These are phyloP conservation scores for Ottelia alismoides DNA, from an alignment of 106 monocot species.

Conservation along the genomic window DNA sequence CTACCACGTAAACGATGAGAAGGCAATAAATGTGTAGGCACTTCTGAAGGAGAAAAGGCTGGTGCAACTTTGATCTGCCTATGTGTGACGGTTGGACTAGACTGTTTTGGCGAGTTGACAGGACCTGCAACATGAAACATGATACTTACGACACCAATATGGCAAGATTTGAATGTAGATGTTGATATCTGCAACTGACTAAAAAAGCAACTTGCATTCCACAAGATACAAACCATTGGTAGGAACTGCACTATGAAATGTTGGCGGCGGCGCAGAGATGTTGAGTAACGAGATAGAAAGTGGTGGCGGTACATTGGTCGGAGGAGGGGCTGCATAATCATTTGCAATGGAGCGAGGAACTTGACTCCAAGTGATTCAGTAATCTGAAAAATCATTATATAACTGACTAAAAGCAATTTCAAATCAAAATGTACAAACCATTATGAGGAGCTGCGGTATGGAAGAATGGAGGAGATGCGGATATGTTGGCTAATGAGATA, in stretches of 20 bases:
- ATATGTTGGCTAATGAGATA: background rate
- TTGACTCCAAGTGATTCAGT: too few species aligned
- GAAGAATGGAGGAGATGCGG: conserved; percentile 4
- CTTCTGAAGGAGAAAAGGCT: conserved; percentile 23
- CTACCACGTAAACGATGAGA: conserved; percentile 11
- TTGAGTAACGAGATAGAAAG: background rate
- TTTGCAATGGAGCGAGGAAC: too few species aligned
- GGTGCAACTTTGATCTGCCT: conserved; percentile 8
- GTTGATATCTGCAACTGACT: background rate
- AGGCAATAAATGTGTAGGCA: conserved; percentile 1
- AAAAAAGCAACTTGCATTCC: too few species aligned
- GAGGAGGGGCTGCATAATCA: background rate
- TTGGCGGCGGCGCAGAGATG: background rate
- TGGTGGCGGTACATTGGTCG: background rate
- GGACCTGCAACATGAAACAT: conserved; percentile 21
- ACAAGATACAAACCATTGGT: background rate
- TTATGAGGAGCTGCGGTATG: too few species aligned
- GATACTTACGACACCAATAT: background rate
- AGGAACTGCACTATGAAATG: background rate
- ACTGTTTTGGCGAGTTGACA: conserved; percentile 18
- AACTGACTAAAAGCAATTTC: too few species aligned
- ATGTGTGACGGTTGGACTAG: conserved; percentile 7
- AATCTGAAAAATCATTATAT: too few species aligned
- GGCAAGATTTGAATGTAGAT: background rate
- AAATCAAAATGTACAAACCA: too few species aligned